Evolutionary conservation across 352 stramenopile genomes (phyloP), one percentile per base, ranked within the genome.

Genomic region (Globisporangium sylvaticum): DNA sequence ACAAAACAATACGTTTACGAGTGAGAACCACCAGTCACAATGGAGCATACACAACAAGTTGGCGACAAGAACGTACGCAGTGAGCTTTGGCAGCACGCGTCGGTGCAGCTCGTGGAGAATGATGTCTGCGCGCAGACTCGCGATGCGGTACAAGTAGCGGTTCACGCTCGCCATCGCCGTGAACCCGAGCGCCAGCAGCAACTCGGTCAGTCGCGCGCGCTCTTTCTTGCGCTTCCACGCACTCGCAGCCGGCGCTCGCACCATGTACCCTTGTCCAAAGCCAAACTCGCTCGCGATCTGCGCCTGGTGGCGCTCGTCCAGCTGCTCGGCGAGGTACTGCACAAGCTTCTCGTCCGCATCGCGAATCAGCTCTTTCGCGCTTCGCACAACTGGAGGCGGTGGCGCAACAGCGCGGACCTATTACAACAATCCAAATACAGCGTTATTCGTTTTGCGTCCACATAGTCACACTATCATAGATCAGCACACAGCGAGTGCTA

Each of bases 151-250:
- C 31, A 83, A 69, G 1, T 78, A 77, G 29, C 64, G 68, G 52
- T 73, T 67, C 48, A 81, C 71, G 24, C 72, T 66, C 20, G 66
- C 37, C 24, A 73, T 70, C n/a, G 74, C 71, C 3, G 61, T 59
- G 68, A 94, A 94, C 22, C 86, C 84, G 8, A 94, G 64, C 20
- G 68, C 62, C 53, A 67, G 65, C 29, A 88, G 60, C 86, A 84
- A 92, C 12, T 66, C 65, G 39, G 65, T 55, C 39, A 85, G 70
- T 18, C 78, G 66, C 22, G 62, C 66, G 52, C 76, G 73, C 55
- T 79, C 74, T 44, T 70, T 67, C 39, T 69, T 72, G 27, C 62
- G 65, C 68, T 76, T 81, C 52, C 75, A 76, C 61, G 54, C 74
- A 7, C 31, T 77, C 10, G 72, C 55, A 1, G 65, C 7, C 0